Evolutionary conservation across 495 filamentous ascomycete species (phyloP).

Genomic region (Xylaria telfairii): DNA sequence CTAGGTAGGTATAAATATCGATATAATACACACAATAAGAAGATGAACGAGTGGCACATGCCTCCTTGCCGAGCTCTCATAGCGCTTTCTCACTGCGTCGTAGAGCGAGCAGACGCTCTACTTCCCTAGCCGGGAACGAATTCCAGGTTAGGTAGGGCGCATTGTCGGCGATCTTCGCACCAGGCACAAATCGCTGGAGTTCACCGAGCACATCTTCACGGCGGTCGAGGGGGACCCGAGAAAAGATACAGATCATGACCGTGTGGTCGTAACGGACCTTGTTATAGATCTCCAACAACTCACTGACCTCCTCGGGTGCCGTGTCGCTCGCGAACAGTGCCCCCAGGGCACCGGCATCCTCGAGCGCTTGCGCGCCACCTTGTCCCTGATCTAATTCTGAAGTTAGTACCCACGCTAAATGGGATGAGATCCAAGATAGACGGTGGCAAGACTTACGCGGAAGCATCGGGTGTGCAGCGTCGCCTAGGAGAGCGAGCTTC

Average conservation of each 20-base stretch:
- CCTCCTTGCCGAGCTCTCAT: not conserved
- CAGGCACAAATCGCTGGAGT: not conserved
- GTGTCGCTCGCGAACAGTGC: conserved; percentile 37
- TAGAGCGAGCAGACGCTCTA: not conserved
- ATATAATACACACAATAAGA: not conserved
- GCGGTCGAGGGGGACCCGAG: not conserved
- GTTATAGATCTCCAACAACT: conserved; percentile 59
- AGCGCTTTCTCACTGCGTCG: not conserved
- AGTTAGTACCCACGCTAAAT: not conserved
- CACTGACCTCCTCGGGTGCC: conserved; percentile 41
- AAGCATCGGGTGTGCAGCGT: conserved; percentile 60
- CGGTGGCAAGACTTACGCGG: conserved; percentile 38
- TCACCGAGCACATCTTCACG: not conserved
- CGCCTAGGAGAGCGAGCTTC: conserved; percentile 52
- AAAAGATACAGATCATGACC: not conserved
- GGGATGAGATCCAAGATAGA: not conserved
- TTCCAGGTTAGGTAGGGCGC: not conserved
- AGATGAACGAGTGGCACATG: not conserved
- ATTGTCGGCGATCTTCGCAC: not conserved
- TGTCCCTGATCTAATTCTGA: conserved; percentile 50
- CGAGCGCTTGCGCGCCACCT: conserved; percentile 54
- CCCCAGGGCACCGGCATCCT: conserved; percentile 53
- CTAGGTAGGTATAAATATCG: not conserved
- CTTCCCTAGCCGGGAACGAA: not conserved
- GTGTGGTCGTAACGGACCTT: conserved; percentile 40